Base-by-base conservation (phyloP, 352 stramenopile species). In the Phytophthora pluvialis region DNA sequence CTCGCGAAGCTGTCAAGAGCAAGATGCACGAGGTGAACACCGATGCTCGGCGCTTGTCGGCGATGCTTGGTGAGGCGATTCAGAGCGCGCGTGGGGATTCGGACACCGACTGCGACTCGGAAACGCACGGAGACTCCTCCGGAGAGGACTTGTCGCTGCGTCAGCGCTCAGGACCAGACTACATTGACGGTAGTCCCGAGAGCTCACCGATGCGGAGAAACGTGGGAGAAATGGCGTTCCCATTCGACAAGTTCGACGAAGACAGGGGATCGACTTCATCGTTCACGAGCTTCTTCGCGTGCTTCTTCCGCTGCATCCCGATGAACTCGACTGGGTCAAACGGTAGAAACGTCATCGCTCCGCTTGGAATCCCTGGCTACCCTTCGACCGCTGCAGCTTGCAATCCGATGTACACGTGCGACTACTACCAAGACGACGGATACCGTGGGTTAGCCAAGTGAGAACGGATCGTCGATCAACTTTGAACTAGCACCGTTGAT, bases 161-260 rank as follows among this genome's bases (percentile, higher is more conserved):
- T 4, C 69, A 71, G 26, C 66, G 67, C 9, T 67, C 43, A 13
- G 45, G 69, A 26, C 64, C 70, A 3, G 73, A 84, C 39, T 84
- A 78, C n/a, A 72, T 85, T 18, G 78, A 89, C 16, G 64, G 70
- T 15, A 90, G 81, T 49, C 85, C 85, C 0, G 85, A 93, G 52
- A 88, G 80, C 49, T 93, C 82, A 9, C 82, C 84, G 0, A 89
- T 91, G 73, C 69, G 83, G n/a, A 73, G 77, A 42, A 81, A 81
- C 31, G 60, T 44, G 31, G 59, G 55, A 1, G 51, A 60, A 13
- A 12, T 26, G 1, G 42, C 61, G 0, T 72, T 73, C 7, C 36
- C 66, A 3, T 86, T 86, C 26, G 72, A 79, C 28, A 71, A 70
- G 6, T n/a, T 68, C 6, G 65, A 69, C 31, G 62, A 52, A 4